These are phyloP conservation scores for Chaetomium tenue DNA, from an alignment of 495 filamentous ascomycete genomes.

Conservation along the genomic window DNA sequence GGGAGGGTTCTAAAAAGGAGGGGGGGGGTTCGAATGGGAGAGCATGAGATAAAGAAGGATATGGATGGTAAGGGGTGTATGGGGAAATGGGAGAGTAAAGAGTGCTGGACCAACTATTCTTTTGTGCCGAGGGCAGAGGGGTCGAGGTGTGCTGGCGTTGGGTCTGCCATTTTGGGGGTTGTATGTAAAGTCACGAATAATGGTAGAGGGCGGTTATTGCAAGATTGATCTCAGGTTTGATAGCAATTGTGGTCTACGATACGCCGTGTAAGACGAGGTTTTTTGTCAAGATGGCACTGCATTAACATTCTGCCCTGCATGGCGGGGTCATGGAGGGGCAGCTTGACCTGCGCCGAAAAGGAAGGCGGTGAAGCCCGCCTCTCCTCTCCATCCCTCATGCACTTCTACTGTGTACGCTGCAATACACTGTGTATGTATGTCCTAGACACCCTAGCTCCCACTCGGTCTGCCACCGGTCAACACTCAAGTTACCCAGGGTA, in stretches of 20 bases:
- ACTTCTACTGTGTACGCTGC: background rate
- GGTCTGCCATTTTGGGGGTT: slow-evolving; percentile 8
- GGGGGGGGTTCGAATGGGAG: background rate
- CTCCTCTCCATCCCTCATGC: background rate
- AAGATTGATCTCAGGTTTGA: too few species aligned
- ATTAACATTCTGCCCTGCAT: slow-evolving; percentile 9
- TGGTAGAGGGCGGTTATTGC: background rate
- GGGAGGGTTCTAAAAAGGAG: slow-evolving; percentile 6
- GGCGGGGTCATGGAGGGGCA: slow-evolving; percentile 31
- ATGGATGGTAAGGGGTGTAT: background rate
- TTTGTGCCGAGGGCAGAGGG: slow-evolving; percentile 67
- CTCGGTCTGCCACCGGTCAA: too few species aligned
- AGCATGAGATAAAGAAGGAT: background rate
- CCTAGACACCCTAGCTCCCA: background rate
- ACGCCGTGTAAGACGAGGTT: background rate
- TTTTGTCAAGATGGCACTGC: background rate
- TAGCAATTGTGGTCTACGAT: too few species aligned
- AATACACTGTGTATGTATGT: background rate
- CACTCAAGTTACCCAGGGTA: slow-evolving; percentile 15
- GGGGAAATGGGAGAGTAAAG: slow-evolving; percentile 1
- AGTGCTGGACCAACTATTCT: slow-evolving; percentile 56
- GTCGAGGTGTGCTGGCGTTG: slow-evolving; percentile 50
- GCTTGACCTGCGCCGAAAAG: slow-evolving; percentile 5
- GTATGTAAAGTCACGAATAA: too few species aligned
- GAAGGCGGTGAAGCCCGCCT: slow-evolving; percentile 26